Conservation (phyloP, 352 stramenopile species). For the Plasmopara halstedii region DNA sequence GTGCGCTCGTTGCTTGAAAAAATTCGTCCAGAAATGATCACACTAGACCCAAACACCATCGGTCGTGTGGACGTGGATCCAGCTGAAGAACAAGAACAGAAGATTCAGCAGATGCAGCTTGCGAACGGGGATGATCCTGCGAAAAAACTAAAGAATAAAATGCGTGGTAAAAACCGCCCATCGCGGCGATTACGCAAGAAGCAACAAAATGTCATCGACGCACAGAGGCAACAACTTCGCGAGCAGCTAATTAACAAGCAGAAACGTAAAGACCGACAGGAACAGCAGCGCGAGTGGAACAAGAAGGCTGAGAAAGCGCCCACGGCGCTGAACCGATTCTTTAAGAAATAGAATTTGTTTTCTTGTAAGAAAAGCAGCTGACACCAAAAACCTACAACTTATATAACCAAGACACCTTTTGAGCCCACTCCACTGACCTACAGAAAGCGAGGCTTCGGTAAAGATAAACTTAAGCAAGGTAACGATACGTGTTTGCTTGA, state of each 20-base stretch:
- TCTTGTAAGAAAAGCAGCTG: background rate
- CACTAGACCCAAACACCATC: constrained; percentile 91
- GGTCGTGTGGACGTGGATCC: constrained; percentile 90
- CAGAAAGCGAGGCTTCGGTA: background rate
- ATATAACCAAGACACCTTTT: constrained; percentile 15
- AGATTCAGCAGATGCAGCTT: constrained; percentile 63
- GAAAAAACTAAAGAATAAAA: constrained; percentile 92
- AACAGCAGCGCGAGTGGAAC: constrained; percentile 75
- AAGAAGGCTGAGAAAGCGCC: constrained; percentile 66
- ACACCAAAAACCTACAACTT: background rate
- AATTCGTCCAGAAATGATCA: constrained; percentile 97
- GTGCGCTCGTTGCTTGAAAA: constrained; percentile 97
- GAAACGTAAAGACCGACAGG: constrained; percentile 59
- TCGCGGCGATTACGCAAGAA: constrained; percentile 95
- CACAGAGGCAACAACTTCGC: constrained; percentile 87
- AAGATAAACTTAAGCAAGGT: constrained; percentile 80
- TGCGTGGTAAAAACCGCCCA: constrained; percentile 96
- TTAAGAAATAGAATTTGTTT: constrained; percentile 58
- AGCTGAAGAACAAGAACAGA: constrained; percentile 77
- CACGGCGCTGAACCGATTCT: constrained; percentile 83
- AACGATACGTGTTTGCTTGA: constrained; percentile 95
- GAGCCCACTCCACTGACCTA: background rate
- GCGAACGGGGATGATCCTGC: constrained; percentile 57
- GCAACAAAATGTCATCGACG: constrained; percentile 97
- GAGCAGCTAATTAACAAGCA: constrained; percentile 77